Conservation (phyloP, 1,139 yeast species). For the Scheffersomyces titani region DNA sequence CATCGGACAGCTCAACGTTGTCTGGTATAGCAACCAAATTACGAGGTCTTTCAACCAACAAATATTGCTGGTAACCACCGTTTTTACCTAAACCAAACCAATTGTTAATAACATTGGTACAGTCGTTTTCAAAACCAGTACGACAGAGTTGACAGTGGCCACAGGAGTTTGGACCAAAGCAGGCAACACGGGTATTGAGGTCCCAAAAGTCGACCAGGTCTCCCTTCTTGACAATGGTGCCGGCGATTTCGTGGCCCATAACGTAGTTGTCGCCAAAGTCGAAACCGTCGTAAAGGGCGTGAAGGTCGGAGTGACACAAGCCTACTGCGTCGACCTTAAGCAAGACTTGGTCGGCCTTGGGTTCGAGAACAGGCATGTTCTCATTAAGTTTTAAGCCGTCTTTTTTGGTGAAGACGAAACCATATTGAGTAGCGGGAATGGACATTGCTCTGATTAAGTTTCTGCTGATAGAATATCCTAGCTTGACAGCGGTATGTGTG, state of each 20-base stretch:
- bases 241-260: background rate
- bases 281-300: background rate
- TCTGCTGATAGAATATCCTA: background rate
- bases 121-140: background rate
- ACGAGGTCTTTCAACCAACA: background rate
- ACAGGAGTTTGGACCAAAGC: background rate
- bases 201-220: background rate
- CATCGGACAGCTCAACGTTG: background rate
- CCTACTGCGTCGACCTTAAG: background rate
- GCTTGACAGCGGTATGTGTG: background rate
- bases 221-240: background rate
- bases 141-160: background rate
- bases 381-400: background rate
- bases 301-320: background rate
- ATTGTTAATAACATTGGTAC: background rate
- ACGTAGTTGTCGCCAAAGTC: background rate
- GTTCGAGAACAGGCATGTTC: background rate
- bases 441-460: background rate
- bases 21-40: background rate
- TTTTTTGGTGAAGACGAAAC: background rate
- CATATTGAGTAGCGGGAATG: background rate
- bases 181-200: background rate
- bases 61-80: slow-evolving; percentile 1
- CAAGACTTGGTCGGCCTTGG: background rate
- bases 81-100: background rate